Percentiles rank a stretch among this genome's conserved stretches.
phyloP scores from a whole-genome alignment of 2,329 filamentous ascomycete species.

The Neonectria sp. region DNA sequence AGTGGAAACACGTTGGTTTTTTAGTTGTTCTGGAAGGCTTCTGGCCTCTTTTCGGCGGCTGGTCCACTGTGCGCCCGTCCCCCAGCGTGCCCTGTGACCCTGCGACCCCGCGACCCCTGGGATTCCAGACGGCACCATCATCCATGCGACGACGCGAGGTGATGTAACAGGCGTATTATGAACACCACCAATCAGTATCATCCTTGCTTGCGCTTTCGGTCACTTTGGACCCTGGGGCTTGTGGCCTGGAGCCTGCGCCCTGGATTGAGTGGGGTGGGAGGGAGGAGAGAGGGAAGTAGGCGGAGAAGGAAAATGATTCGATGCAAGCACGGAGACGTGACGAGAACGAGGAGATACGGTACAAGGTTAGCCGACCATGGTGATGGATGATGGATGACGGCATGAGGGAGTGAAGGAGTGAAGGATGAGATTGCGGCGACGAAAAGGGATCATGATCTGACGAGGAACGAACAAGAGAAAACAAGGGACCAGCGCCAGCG shows the following conservation, averaged over 20 bases:
- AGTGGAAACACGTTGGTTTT: constrained; percentile 32
- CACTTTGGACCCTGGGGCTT: background rate
- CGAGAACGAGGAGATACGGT: background rate
- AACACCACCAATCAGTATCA: constrained; percentile 28
- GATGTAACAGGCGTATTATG: constrained; percentile 21
- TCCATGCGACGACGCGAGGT: constrained; percentile 38
- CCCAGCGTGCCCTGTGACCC: constrained; percentile 26
- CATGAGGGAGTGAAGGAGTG: constrained; percentile 6
- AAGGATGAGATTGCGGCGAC: constrained; percentile 17
- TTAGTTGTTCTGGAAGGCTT: constrained; percentile 46
- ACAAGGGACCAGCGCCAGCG: background rate
- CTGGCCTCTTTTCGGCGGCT: constrained; percentile 33
- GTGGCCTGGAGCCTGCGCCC: background rate
- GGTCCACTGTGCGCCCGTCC: constrained; percentile 18
- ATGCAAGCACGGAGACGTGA: background rate
- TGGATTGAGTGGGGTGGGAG: constrained; percentile 6
- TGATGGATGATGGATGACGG: constrained; percentile 25
- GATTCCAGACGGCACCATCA: constrained; percentile 23
- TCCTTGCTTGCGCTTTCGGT: constrained; percentile 28
- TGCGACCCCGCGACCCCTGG: constrained; percentile 8
- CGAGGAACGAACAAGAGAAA: constrained; percentile 10
- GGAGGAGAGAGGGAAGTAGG: constrained; percentile 10
- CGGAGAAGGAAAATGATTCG: constrained; percentile 1
- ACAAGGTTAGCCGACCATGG: constrained; percentile 1
- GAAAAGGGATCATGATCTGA: constrained; percentile 15